Evolutionary conservation across 2,329 filamentous ascomycete species (phyloP).

Genomic region (Aspergillus sp.): DNA sequence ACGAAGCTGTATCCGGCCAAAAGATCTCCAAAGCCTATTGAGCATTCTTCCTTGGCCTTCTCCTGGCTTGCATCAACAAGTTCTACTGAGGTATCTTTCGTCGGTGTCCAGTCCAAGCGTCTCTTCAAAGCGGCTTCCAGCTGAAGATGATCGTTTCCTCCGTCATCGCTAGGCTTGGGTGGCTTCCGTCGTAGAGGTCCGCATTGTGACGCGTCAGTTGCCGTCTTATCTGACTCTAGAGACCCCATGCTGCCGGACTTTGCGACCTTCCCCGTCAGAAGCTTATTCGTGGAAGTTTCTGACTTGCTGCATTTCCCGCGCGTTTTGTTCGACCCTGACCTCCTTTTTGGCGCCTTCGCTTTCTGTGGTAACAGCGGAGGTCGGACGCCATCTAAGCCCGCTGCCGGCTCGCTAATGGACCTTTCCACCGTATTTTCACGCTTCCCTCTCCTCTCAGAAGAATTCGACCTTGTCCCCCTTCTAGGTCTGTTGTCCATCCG

Average conservation of each 20-base stretch:
- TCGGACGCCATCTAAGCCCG: background rate
- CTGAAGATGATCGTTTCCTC: slow-evolving; percentile 23
- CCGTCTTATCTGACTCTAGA: slow-evolving; percentile 13
- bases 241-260: slow-evolving; percentile 25
- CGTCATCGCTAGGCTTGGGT: slow-evolving; percentile 14
- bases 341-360: slow-evolving; percentile 17
- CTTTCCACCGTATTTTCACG: background rate
- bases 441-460: background rate
- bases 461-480: slow-evolving; percentile 18
- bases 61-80: slow-evolving; percentile 14
- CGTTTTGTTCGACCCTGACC: slow-evolving; percentile 22
- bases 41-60: slow-evolving; percentile 1
- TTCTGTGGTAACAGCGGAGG: background rate
- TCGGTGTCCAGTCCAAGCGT: slow-evolving; percentile 67
- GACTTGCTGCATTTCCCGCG: slow-evolving; percentile 18
- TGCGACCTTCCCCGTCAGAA: slow-evolving; percentile 33
- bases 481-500: slow-evolving; percentile 9
- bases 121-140: slow-evolving; percentile 52
- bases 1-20: slow-evolving; percentile 42
- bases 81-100: slow-evolving; percentile 41
- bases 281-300: slow-evolving; percentile 24
- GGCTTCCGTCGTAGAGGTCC: slow-evolving; percentile 1
- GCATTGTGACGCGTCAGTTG: slow-evolving; percentile 1
- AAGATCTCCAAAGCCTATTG: slow-evolving; percentile 30
- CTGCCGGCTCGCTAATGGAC: background rate